Conservation (phyloP, 176 grass and related monocot species). For the Aechmea fasciata region DNA sequence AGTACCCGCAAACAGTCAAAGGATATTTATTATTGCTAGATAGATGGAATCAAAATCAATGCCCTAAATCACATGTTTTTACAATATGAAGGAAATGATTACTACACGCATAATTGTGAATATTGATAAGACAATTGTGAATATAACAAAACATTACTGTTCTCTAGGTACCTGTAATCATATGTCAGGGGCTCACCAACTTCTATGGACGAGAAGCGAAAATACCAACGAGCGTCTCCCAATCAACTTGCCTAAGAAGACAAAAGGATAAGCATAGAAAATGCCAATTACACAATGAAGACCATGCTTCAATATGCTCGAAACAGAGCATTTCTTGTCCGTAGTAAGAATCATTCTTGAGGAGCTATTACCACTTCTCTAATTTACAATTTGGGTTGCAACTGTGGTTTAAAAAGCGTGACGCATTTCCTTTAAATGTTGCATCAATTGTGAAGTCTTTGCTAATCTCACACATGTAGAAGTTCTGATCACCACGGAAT, state of each 20-base stretch:
- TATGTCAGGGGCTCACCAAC: slow-evolving; percentile 19
- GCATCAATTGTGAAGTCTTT: slow-evolving; percentile 98
- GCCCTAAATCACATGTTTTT: no score
- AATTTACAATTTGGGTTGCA: slow-evolving; percentile 95
- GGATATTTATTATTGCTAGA: no score
- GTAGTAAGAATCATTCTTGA: slow-evolving; percentile 9
- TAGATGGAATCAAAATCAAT: no score
- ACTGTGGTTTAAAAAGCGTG: slow-evolving; percentile 93
- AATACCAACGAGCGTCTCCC: slow-evolving; percentile 24
- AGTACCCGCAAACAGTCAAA: no score
- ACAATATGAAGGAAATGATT: no score
- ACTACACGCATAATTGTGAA: no score
- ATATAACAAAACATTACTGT: not conserved
- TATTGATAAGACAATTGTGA: not conserved
- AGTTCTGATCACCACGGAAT: slow-evolving; percentile 57
- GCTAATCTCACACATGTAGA: slow-evolving; percentile 97
- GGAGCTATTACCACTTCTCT: slow-evolving; percentile 78
- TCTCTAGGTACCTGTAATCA: slow-evolving; percentile 16
- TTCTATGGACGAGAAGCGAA: slow-evolving; percentile 20
- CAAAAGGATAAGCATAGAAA: not conserved
- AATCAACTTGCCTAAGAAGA: slow-evolving; percentile 20
- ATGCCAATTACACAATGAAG: not conserved
- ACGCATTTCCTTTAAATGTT: slow-evolving; percentile 93
- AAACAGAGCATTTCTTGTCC: not conserved
- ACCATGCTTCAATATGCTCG: not conserved